Base-by-base conservation (phyloP, 2,329 filamentous ascomycete genomes). In the Xylaria multiplex region DNA sequence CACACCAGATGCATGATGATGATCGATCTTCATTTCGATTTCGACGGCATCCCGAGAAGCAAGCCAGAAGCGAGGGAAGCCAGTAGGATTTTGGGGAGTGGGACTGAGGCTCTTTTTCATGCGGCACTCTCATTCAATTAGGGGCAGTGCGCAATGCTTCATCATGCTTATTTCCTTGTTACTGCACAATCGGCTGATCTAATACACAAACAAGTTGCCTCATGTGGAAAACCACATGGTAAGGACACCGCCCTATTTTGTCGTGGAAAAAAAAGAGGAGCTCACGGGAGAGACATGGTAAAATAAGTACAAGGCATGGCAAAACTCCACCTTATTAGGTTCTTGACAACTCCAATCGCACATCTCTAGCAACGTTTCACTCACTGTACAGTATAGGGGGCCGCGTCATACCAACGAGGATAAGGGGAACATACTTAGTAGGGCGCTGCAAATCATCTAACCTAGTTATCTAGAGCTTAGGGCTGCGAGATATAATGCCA, bases 71-170 rank as follows among this genome's bases (percentile, higher is more conserved):
- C 37, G 16, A 55, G 22, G 22, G 6, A 11, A 43, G 43, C 42
- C 32, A n/a, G 56, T 35, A 64, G 62, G 65, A 65, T 64, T 19
- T 55, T 16, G 27, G 11, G 22, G n/a, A 19, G 57, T 58, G 57
- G 57, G 48, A 59, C 58, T 58, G 65, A 61, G 52, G 61, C 62
- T 61, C 62, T 65, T 50, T 27, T 56, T 52, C 48, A 56, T 62
- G 64, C 59, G 46, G 58, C 52, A 48, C 58, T 37, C 16, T 64
- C 60, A 66, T 57, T 59, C 40, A 40, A 60, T 59, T 40, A 67
- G 61, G 64, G 65, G 50, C 27, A 50, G 22, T 45, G n/a, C 40
- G 24, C 55, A 60, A 67, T 67, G 60, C 64, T 54, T 32, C 40
- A 27, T 46, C n/a, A 40, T 43, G 42, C n/a, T 27, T 59, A 54